phyloP scores from a whole-genome alignment of 2,329 filamentous ascomycete species.

The Pleochaeta shiraiana region DNA sequence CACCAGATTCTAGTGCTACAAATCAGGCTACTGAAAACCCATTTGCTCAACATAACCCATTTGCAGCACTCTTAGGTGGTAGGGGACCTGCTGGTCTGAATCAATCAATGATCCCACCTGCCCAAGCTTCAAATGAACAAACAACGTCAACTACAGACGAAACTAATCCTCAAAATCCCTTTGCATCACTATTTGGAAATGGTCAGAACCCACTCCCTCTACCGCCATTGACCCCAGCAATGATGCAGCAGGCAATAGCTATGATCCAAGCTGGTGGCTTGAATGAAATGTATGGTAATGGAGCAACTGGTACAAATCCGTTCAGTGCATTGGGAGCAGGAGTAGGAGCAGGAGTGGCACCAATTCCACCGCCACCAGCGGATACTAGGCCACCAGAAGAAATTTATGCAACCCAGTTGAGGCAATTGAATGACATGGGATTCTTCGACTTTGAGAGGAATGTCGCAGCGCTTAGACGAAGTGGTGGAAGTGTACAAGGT shows the following conservation, averaged over 20 bases:
- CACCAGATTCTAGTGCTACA: slow-evolving; percentile 26
- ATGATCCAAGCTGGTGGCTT: slow-evolving; percentile 14
- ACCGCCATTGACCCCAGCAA: slow-evolving; percentile 31
- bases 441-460: slow-evolving; percentile 96
- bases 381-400: slow-evolving; percentile 90
- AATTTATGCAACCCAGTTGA: slow-evolving; percentile 69
- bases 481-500: slow-evolving; percentile 85
- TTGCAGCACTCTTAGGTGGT: slow-evolving; percentile 33
- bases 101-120: slow-evolving; percentile 15
- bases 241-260: slow-evolving; percentile 31
- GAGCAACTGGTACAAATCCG: slow-evolving; percentile 6
- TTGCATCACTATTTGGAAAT: slow-evolving; percentile 38
- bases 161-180: slow-evolving; percentile 32
- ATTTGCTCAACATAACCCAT: slow-evolving; percentile 28
- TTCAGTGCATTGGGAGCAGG: background rate
- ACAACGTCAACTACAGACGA: slow-evolving; percentile 16
- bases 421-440: slow-evolving; percentile 96
- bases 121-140: slow-evolving; percentile 17
- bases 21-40: slow-evolving; percentile 15
- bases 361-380: slow-evolving; percentile 30
- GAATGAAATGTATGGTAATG: slow-evolving; percentile 10
- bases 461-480: slow-evolving; percentile 64
- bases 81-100: slow-evolving; percentile 11
- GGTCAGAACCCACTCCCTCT: slow-evolving; percentile 20
- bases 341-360: slow-evolving; percentile 17